These are phyloP conservation scores for Neurospora sp. DNA, from an alignment of 2,329 filamentous ascomycete genomes.

Conservation along the genomic window DNA sequence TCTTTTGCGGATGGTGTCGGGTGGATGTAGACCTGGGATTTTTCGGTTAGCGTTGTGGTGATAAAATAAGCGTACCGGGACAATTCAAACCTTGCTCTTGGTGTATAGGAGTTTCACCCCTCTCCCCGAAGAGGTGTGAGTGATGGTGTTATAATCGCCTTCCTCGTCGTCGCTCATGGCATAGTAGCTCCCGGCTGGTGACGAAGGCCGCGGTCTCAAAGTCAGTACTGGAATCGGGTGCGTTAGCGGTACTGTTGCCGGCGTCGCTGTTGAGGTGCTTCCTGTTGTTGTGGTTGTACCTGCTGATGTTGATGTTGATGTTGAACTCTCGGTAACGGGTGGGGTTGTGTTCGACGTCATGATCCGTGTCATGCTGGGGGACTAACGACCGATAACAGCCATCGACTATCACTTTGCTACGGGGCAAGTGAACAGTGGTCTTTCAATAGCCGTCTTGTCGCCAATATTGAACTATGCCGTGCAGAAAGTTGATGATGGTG, in stretches of 20 bases:
- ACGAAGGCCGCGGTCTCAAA: constrained; percentile 36
- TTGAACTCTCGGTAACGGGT: background rate
- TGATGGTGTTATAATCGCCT: constrained; percentile 88
- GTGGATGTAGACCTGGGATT: constrained; percentile 77
- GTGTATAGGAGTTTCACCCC: constrained; percentile 92
- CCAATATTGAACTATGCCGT: background rate
- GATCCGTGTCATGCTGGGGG: constrained; percentile 14
- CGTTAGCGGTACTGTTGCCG: constrained; percentile 24
- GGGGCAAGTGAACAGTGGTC: background rate
- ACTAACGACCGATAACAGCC: background rate
- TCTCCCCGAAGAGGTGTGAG: constrained; percentile 62
- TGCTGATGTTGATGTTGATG: background rate
- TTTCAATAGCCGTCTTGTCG: background rate
- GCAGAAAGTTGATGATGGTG: background rate
- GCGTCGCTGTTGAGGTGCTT: background rate
- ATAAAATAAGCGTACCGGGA: background rate
- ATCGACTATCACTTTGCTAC: background rate
- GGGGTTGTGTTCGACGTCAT: constrained; percentile 8
- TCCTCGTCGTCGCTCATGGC: constrained; percentile 95
- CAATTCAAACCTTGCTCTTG: constrained; percentile 76
- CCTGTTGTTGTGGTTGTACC: constrained; percentile 1
- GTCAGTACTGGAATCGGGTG: constrained; percentile 13
- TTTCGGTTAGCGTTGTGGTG: constrained; percentile 14
- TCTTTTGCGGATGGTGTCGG: constrained; percentile 88
- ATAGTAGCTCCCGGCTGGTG: constrained; percentile 83